phyloP scores from a whole-genome alignment of 2,329 filamentous ascomycete genomes.

The Alternaria panax region DNA sequence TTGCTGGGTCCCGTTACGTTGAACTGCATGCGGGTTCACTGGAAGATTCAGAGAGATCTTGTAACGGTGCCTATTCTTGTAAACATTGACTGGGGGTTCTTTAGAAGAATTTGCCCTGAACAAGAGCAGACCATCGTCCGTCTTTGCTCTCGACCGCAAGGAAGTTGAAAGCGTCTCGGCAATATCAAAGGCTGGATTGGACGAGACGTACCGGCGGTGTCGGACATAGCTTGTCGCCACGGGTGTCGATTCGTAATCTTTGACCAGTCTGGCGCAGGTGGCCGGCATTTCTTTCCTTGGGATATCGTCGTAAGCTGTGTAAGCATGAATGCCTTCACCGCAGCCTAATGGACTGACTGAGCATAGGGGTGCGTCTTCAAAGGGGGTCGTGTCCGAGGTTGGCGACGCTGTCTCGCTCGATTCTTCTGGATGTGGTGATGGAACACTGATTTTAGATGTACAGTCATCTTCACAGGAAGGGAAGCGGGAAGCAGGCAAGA shows the following conservation, averaged over 20 bases:
- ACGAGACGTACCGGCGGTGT: slow-evolving; percentile 2
- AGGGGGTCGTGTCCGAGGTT: slow-evolving; percentile 18
- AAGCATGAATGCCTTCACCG: neutral
- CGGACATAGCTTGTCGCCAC: neutral
- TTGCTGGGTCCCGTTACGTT: neutral
- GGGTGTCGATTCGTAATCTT: neutral
- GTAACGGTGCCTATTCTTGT: slow-evolving; percentile 10
- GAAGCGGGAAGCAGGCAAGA: neutral
- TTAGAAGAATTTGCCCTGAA: slow-evolving; percentile 15
- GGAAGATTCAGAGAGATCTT: slow-evolving; percentile 24
- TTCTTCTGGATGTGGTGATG: neutral
- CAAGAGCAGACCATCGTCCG: slow-evolving; percentile 17
- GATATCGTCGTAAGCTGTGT: neutral
- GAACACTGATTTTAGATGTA: neutral
- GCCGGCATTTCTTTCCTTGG: neutral
- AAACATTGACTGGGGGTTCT: neutral
- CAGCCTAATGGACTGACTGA: neutral
- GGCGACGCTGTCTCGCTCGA: slow-evolving; percentile 9
- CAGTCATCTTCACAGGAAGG: neutral
- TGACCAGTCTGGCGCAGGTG: neutral
- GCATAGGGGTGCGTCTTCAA: slow-evolving; percentile 8
- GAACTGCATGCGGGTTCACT: slow-evolving; percentile 3
- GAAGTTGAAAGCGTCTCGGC: neutral
- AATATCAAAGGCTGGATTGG: neutral
- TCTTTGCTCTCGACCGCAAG: slow-evolving; percentile 9